Conservation (phyloP, 805 yeast genomes). For the Tetrapisispora fleetii region DNA sequence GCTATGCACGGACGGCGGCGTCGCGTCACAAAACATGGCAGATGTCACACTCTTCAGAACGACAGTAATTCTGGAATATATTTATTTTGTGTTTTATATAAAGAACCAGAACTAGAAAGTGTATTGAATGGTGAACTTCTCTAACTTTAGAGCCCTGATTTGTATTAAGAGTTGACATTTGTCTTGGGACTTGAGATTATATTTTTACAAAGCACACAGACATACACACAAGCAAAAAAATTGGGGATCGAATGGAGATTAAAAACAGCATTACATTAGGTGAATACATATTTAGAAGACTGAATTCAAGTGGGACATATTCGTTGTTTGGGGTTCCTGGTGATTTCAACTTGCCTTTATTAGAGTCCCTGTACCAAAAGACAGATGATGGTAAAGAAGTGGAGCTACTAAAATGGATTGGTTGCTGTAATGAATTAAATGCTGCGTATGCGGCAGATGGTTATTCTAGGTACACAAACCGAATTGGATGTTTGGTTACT, state of each 20-base stretch:
- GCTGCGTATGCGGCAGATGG: constrained; percentile 91
- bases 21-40: not conserved
- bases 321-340: constrained; percentile 75
- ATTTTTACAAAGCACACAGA: not conserved
- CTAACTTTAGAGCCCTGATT: too few relatives aligned
- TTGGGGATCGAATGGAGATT: not conserved
- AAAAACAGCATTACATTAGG: constrained; percentile 40
- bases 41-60: too few relatives aligned
- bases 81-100: too few relatives aligned
- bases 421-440: constrained; percentile 81
- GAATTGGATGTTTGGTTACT: constrained; percentile 52
- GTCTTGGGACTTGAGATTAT: too few relatives aligned
- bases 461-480: constrained; percentile 54
- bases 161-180: too few relatives aligned
- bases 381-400: not conserved
- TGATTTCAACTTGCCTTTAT: constrained; percentile 55
- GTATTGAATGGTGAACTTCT: too few relatives aligned
- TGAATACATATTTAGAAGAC: constrained; percentile 52
- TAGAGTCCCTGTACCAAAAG: constrained; percentile 53
- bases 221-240: not conserved
- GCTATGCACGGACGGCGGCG: not conserved
- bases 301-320: constrained; percentile 43
- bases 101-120: too few relatives aligned
- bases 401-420: constrained; percentile 53
- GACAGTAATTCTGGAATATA: too few relatives aligned